Conservation (phyloP, 495 filamentous ascomycete species). For the Aspergillus nanangensis region DNA sequence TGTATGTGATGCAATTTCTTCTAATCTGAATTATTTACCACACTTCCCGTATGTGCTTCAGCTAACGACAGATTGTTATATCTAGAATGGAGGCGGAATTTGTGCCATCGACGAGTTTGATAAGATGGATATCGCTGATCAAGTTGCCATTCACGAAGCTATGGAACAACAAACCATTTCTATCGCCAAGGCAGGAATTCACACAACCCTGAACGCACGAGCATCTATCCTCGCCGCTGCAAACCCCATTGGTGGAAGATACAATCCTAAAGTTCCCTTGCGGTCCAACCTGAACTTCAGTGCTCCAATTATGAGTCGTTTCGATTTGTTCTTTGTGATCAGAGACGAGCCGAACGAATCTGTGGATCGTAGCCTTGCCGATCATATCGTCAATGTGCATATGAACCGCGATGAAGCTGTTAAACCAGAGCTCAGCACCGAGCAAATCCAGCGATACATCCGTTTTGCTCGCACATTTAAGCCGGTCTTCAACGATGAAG, state of each 20-base stretch:
- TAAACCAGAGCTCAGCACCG: slow-evolving; percentile 88
- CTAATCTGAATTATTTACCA: not conserved
- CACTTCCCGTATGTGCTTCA: too few relatives aligned
- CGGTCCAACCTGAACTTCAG: slow-evolving; percentile 97
- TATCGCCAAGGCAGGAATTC: slow-evolving; percentile 97
- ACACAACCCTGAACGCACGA: slow-evolving; percentile 93
- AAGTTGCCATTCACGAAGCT: slow-evolving; percentile 99
- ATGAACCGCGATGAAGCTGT: slow-evolving; percentile 87
- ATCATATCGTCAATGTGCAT: slow-evolving; percentile 94
- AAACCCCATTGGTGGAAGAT: slow-evolving; percentile 92
- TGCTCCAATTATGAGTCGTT: slow-evolving; percentile 97
- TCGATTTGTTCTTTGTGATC: slow-evolving; percentile 98
- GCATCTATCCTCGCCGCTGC: slow-evolving; percentile 95
- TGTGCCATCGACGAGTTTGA: slow-evolving; percentile 99
- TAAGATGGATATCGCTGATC: slow-evolving; percentile 98
- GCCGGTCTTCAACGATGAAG: slow-evolving; percentile 85
- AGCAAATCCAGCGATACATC: slow-evolving; percentile 96
- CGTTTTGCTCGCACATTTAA: slow-evolving; percentile 93
- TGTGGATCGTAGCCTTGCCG: slow-evolving; percentile 83
- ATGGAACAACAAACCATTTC: slow-evolving; percentile 99
- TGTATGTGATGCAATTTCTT: slow-evolving; percentile 44
- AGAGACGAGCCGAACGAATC: slow-evolving; percentile 94
- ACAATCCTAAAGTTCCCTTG: slow-evolving; percentile 92
- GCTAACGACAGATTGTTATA: not conserved
- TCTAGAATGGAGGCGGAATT: slow-evolving; percentile 61